Conservation (phyloP, 2,329 filamentous ascomycete genomes). For the Calonectria pauciramosa region DNA sequence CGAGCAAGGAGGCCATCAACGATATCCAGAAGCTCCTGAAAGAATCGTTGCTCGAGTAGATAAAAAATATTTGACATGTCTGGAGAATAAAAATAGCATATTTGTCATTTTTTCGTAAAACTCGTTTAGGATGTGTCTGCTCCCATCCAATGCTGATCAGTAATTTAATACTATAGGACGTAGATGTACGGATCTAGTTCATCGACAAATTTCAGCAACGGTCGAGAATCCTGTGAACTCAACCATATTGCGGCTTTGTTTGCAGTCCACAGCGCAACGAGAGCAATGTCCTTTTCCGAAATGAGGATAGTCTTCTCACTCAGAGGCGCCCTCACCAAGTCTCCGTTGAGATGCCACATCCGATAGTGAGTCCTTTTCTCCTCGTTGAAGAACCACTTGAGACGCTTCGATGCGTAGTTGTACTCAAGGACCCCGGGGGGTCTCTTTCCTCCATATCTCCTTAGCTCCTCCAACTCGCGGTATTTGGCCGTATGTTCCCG, state of each 20-base stretch:
- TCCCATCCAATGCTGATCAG: neutral
- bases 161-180: neutral
- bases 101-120: neutral
- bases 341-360: conserved; percentile 15
- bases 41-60: conserved; percentile 25
- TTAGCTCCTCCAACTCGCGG: neutral
- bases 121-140: neutral
- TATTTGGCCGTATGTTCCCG: neutral
- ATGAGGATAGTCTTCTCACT: neutral
- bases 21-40: conserved; percentile 37
- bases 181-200: conserved; percentile 19
- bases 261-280: conserved; percentile 18
- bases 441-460: neutral
- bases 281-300: conserved; percentile 9
- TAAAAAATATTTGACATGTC: neutral
- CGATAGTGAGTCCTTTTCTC: neutral
- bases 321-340: neutral
- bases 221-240: conserved; percentile 17
- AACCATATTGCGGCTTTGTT: conserved; percentile 23
- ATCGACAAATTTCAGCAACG: conserved; percentile 19
- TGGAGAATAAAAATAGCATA: neutral
- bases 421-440: conserved; percentile 7
- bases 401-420: neutral
- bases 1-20: conserved; percentile 45
- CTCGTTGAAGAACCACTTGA: conserved; percentile 20